Base-by-base conservation (phyloP, 495 filamentous ascomycete genomes). In the Wilcoxina mikolae region DNA sequence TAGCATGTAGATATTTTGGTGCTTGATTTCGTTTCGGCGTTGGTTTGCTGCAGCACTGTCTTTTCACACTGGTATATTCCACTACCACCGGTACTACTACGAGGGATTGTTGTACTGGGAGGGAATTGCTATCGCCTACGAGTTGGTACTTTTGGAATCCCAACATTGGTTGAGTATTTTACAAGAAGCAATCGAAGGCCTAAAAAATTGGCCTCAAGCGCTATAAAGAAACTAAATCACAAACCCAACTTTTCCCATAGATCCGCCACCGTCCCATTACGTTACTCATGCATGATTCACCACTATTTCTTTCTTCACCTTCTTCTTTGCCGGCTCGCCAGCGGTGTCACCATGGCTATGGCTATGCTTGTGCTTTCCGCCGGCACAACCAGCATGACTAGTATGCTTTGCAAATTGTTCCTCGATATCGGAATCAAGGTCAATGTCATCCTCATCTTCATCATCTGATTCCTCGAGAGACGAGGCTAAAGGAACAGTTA, bases 381-480 rank as follows among this genome's bases (percentile, higher is more conserved):
- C 20, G n/a, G 27, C 25, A n/a, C 3, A 5, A 31, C 39, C 39
- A 43, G 10, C 17, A 20, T 43, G 39, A 18, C 39, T 43, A 29
- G 12, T 38, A 18, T 31, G 26, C 17, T 49, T 28, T 4, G 18
- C 29, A 27, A 17, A 18, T 50, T 54, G 56, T 27, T 56, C 56
- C 12, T 62, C 59, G 3, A 26, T 23, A 28, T 66, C 63, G n/a
- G 29, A 42, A 18, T 66, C 63, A n/a, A 70, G 49, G 38, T 70
- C 64, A 10, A 65, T 64, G n/a, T 65, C 66, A 25, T 70, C 73
- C 2, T 74, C 69, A 1, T 71, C 70, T 29, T 76, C 71, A 10
- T 71, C 68, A 17, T 73, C 69, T 35, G 50, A 58, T 18, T 68
- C 69, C 31, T 85, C 82, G 58, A 84, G 75, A 15, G 80, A 77